Evolutionary conservation across 192 early-diverging fungal genomes (phyloP), one percentile per base, ranked within the genome.

Genomic region (Globomyces pollinis-pini): DNA sequence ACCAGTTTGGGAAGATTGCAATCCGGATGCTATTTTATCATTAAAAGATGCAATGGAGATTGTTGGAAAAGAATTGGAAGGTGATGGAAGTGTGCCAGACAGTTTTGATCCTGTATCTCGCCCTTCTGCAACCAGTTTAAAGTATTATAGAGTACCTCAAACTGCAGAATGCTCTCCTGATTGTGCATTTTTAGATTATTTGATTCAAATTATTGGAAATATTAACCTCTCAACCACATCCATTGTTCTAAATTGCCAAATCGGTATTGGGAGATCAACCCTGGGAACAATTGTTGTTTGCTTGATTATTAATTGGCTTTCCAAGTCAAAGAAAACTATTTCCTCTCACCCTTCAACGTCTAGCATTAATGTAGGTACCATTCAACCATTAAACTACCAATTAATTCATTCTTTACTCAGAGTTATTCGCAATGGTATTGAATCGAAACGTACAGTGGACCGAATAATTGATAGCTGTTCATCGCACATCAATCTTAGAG

Each of bases 211-310:
- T 50, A 58, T 85, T 9, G 68, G 63, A 2, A 57, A 30, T 23
- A 60, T 66, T 13, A 63, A 77, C 38, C 57, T 70, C 57, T 28
- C 61, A 38, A 56, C 66, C 26, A 66, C 75, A 15, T 69, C 77
- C 1, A 63, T 85, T 36, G 71, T 85, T 13, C 30, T 85, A 75
- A 84, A 84, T 43, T 84, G 81, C 64, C 84, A 85, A 63, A 65
- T 84, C 16, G 81, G 84, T 1, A 29, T 78, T 8, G 84, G 84
- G 6, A 72, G 84, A 13, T 81, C 81, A n/a, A 84, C 84, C 8
- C 63, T 69, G 29, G 79, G 79, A 21, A 81, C 72, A 3, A 63
- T 75, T 35, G 45, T 74, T 2, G 53, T 59, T 12, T 55, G 59
- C 9, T 60, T 72, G n/a, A 58, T 78, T 12, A 26, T 73, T 12